phyloP scores from a whole-genome alignment of 2,329 filamentous ascomycete genomes.

The Pseudocercospora fuligena region DNA sequence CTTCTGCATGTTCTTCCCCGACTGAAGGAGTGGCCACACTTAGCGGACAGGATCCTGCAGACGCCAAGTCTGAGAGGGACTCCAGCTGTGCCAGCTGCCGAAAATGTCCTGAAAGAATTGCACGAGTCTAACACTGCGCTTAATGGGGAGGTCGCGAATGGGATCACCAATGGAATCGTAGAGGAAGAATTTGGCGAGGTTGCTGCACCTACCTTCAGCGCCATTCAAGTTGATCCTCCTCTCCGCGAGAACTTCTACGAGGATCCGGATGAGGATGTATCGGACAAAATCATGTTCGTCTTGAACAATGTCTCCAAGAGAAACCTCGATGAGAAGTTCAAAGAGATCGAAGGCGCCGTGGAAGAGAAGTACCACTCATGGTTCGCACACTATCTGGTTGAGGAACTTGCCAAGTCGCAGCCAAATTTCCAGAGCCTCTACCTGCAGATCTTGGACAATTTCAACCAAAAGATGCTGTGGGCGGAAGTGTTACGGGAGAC shows the following conservation, averaged over 20 bases:
- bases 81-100: constrained; percentile 52
- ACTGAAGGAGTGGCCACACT: constrained; percentile 92
- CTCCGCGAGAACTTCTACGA: constrained; percentile 69
- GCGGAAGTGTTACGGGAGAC: constrained; percentile 91
- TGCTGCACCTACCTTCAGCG: constrained; percentile 72
- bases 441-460: constrained; percentile 81
- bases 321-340: constrained; percentile 82
- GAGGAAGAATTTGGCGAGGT: constrained; percentile 69
- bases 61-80: constrained; percentile 83
- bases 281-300: constrained; percentile 93
- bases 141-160: constrained; percentile 39
- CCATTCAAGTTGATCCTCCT: constrained; percentile 76
- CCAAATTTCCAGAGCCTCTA: constrained; percentile 96
- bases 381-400: constrained; percentile 94
- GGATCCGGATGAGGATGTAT: constrained; percentile 80
- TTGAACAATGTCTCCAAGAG: constrained; percentile 94
- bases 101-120: constrained; percentile 38
- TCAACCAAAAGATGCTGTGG: constrained; percentile 80
- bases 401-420: constrained; percentile 95
- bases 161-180: constrained; percentile 73
- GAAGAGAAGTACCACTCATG: constrained; percentile 86
- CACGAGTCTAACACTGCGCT: constrained; percentile 34
- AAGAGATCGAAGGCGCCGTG: constrained; percentile 77
- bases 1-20: constrained; percentile 84
- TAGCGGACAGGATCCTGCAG: constrained; percentile 82